Conservation (phyloP, 1,139 yeast genomes). For the Debaryomycetaceae sp. region DNA sequence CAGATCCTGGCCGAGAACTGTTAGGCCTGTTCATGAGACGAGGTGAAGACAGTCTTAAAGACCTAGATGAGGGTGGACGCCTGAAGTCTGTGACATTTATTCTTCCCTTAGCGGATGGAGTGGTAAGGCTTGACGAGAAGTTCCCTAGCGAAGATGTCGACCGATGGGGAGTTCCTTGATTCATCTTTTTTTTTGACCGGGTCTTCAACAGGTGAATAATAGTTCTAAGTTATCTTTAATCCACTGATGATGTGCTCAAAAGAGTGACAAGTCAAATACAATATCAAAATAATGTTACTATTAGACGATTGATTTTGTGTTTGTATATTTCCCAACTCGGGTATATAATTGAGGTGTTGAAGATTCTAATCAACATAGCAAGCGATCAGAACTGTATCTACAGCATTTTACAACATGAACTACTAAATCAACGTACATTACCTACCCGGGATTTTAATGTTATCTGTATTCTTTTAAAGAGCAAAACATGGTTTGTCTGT, state of each 20-base stretch:
- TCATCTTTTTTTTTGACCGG: neutral
- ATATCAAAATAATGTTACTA: neutral
- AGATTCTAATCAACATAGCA: too few relatives aligned
- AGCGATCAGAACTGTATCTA: too few relatives aligned
- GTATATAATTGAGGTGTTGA: conserved; percentile 8
- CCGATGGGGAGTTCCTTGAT: conserved; percentile 19
- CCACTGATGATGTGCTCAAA: neutral
- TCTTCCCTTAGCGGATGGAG: conserved; percentile 16
- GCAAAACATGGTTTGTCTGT: conserved; percentile 49
- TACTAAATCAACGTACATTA: too few relatives aligned
- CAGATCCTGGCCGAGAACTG: conserved; percentile 34
- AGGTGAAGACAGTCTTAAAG: conserved; percentile 20
- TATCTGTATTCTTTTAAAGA: neutral
- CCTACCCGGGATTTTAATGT: neutral
- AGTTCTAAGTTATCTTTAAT: too few relatives aligned
- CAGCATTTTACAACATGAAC: too few relatives aligned
- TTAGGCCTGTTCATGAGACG: conserved; percentile 7
- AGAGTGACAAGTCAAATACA: neutral
- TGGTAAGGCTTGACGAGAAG: conserved; percentile 7
- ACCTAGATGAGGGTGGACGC: conserved; percentile 25
- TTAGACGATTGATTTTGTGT: conserved; percentile 1
- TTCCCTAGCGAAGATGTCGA: conserved; percentile 21
- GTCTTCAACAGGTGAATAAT: too few relatives aligned
- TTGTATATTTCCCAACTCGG: conserved; percentile 13
- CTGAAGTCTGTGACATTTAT: conserved; percentile 17